Conservation (phyloP, 768 basidiomycete genomes). For the Naganishia vishniacii region DNA sequence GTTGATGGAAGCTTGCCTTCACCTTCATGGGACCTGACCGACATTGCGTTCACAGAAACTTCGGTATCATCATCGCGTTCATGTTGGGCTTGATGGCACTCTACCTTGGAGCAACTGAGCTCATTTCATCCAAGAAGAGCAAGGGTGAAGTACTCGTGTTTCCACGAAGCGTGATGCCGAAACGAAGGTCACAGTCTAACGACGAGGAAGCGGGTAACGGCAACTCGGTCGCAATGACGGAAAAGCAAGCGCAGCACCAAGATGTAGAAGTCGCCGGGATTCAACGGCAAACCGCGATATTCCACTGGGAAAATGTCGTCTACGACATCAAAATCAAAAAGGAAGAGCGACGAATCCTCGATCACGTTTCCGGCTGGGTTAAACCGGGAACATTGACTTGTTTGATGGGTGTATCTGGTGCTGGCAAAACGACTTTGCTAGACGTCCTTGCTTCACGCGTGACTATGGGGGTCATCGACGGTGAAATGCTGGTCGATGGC, state of each 20-base stretch:
- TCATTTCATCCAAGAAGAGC: constrained; percentile 45
- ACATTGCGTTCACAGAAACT: constrained; percentile 32
- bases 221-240: neutral
- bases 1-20: constrained; percentile 1
- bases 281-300: constrained; percentile 46
- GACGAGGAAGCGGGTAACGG: constrained; percentile 22
- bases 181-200: constrained; percentile 1
- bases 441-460: constrained; percentile 47
- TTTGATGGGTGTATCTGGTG: constrained; percentile 54
- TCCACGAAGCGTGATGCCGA: constrained; percentile 41
- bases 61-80: constrained; percentile 44
- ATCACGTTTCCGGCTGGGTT: constrained; percentile 46
- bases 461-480: constrained; percentile 52
- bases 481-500: constrained; percentile 52
- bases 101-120: constrained; percentile 45
- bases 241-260: constrained; percentile 18
- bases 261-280: constrained; percentile 35
- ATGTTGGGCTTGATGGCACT: constrained; percentile 39
- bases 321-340: constrained; percentile 50
- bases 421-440: constrained; percentile 49
- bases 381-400: constrained; percentile 44
- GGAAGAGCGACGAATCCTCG: constrained; percentile 52
- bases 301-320: constrained; percentile 48
- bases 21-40: neutral
- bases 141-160: constrained; percentile 50